Base-by-base conservation (phyloP, 306 rosid genomes). In the Cucumis melo region DNA sequence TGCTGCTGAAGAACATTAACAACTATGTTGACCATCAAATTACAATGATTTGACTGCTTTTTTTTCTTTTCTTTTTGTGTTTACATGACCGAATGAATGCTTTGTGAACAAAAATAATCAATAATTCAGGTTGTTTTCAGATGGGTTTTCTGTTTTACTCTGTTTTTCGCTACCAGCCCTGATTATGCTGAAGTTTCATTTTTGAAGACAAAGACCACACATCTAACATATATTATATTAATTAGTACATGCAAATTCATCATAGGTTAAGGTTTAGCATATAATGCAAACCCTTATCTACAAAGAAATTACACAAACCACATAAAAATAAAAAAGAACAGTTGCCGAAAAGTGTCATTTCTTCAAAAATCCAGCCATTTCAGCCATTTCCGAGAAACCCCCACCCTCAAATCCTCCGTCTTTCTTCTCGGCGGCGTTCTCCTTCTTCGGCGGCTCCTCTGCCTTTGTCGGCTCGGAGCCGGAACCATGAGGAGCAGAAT, bases 1-100 rank as follows among this genome's bases (percentile, higher is more conserved):
- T 94, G 96, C 88, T 84, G 84, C 84, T 94, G 78, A 89, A 15
- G 56, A 51, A 71, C 80, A 2, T 72, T 21, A 68, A 56, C 8
- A 16, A 62, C 58, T 75, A 13, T 79, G 66, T 86, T 46, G 29
- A 27, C 29, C 29, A 27, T 27, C 29, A 27, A 27, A 27, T 27
- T 27, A 27, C 29, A 27, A 27, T 63, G 21, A 75, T 53, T 60
- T 82, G 54, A 75, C 15, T 42, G 23, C 16, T 73, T 73, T 24
- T 73, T 24, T 50, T 50, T 21, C 51, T 42, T 42, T 42, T 42
- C 48, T 42, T 39, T 39, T 41, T 10, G 13, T 39, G 32, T 66
- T 12, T 4, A 19, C 41, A 15, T 2, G 8, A 16, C 71, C 8
- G 29, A 66, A 12, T 41, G 54, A 65, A 3, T 61, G 42, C 39